Percentiles rank a stretch among this genome's conserved stretches.
These are phyloP conservation scores for Oryza glumipatula DNA, from an alignment of 176 grass and related monocot genomes.

Conservation along the genomic window DNA sequence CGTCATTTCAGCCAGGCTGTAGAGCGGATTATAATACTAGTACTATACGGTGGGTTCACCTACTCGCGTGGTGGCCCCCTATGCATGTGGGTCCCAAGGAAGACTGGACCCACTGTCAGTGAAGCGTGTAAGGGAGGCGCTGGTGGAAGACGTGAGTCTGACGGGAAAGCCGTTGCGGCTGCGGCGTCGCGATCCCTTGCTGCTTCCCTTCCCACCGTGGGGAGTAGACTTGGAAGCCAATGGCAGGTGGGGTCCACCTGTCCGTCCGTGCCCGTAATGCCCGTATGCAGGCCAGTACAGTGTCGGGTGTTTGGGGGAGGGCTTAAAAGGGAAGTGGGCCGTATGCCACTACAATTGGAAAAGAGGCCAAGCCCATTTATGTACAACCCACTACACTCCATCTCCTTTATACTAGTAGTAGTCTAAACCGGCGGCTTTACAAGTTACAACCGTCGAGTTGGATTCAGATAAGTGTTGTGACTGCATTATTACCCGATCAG, in stretches of 20 bases:
- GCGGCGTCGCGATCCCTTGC: neutral
- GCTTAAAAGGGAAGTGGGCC: too few relatives aligned
- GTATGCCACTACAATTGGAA: too few relatives aligned
- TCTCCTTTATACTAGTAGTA: too few relatives aligned
- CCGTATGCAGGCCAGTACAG: neutral
- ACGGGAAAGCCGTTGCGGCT: conserved; percentile 1
- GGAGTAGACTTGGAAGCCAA: too few relatives aligned
- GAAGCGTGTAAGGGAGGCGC: accelerated
- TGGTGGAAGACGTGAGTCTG: accelerated
- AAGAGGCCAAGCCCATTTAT: too few relatives aligned
- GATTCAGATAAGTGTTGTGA: too few relatives aligned
- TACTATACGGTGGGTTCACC: neutral
- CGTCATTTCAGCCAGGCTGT: conserved; percentile 5
- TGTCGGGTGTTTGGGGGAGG: too few relatives aligned
- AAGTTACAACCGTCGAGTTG: too few relatives aligned
- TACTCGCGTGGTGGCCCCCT: neutral
- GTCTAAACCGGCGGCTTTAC: too few relatives aligned
- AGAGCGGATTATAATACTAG: neutral
- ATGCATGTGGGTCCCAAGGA: neutral
- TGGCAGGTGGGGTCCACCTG: neutral
- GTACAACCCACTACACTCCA: too few relatives aligned
- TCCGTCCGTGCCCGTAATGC: too few relatives aligned
- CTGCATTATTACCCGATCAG: too few relatives aligned
- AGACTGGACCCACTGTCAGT: neutral
- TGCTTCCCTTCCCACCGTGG: neutral